Base-by-base conservation (phyloP, 2,329 filamentous ascomycete genomes). In the Knoxdaviesia proteae region DNA sequence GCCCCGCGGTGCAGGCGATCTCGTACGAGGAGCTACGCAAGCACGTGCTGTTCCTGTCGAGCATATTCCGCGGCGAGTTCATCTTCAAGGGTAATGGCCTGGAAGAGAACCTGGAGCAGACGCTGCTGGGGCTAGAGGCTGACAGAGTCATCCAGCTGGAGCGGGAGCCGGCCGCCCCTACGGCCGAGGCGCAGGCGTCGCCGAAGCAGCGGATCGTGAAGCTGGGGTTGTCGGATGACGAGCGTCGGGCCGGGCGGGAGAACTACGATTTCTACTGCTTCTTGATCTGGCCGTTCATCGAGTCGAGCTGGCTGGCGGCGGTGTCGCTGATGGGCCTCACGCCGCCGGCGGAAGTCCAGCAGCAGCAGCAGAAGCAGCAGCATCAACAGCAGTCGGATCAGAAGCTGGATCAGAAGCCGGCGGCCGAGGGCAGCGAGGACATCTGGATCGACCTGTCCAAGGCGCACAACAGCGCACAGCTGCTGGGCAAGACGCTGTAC, bases 201-300 rank as follows among this genome's bases (percentile, higher is more conserved):
- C 20, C 20, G 20, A 20, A 20, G 3, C 40, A 37, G 29, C 40
- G 40, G 10, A 69, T 84, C n/a, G 63, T 64, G 1, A 74, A 64
- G 44, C 64, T 94, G 35, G 84, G 84, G 5, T 65, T 98, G 6
- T 79, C 81, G 11, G 73, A 81, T 5, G 62, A 70, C 3, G 90
- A 98, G 58, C 71, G 87, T 11, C 67, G 70, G 32, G 76, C 71
- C 6, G 90, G 90, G 1, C 68, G 88, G 35, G 90, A 98, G 58
- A 96, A 94, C 53, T 98, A 82, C 53, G 90, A 98, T 55, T 98
- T 98, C 59, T 96, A 96, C 61, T 96, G 88, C 61, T 98, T 96
- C 67, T 63, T 98, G 20, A 84, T 98, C 48, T 98, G 90, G 90
- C 90, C 90, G 0, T 98, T 98, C 51, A 87, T 96, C 49, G 90